These are phyloP conservation scores for Rhizopus sp. DNA, from an alignment of 371 early-diverging fungal species.

Conservation along the genomic window DNA sequence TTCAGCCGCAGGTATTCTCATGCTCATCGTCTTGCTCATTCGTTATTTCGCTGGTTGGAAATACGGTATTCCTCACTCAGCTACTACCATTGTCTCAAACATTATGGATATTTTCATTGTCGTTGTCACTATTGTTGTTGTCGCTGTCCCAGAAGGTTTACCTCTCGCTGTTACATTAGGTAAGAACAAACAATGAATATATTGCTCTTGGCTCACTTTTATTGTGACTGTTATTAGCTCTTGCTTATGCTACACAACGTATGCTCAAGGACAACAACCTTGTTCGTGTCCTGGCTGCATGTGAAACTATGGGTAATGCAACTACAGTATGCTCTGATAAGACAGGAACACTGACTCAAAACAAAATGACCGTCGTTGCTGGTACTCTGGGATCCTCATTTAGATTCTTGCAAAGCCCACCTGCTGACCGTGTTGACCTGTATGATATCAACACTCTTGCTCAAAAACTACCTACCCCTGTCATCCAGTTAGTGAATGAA, in stretches of 20 bases:
- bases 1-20: constrained; percentile 63
- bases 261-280: constrained; percentile 92
- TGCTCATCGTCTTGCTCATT: constrained; percentile 65
- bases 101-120: constrained; percentile 70
- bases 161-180: constrained; percentile 76
- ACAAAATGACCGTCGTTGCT: constrained; percentile 88
- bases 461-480: constrained; percentile 36
- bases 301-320: constrained; percentile 95
- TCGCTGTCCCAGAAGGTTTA: constrained; percentile 82
- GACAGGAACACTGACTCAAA: constrained; percentile 89
- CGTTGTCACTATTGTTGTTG: constrained; percentile 75
- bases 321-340: constrained; percentile 93
- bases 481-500: constrained; percentile 52
- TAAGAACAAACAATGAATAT: constrained; percentile 11
- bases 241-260: constrained; percentile 75
- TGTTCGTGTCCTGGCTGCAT: constrained; percentile 86
- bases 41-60: constrained; percentile 60
- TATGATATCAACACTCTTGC: constrained; percentile 31
- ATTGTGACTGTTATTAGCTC: constrained; percentile 42
- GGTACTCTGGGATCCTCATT: constrained; percentile 60
- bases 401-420: constrained; percentile 36
- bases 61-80: constrained; percentile 24
- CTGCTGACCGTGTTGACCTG: constrained; percentile 33
- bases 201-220: constrained; percentile 3
- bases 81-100: constrained; percentile 49